Evolutionary conservation across 495 filamentous ascomycete species (phyloP).

Genomic region (Annulohypoxylon moriforme): DNA sequence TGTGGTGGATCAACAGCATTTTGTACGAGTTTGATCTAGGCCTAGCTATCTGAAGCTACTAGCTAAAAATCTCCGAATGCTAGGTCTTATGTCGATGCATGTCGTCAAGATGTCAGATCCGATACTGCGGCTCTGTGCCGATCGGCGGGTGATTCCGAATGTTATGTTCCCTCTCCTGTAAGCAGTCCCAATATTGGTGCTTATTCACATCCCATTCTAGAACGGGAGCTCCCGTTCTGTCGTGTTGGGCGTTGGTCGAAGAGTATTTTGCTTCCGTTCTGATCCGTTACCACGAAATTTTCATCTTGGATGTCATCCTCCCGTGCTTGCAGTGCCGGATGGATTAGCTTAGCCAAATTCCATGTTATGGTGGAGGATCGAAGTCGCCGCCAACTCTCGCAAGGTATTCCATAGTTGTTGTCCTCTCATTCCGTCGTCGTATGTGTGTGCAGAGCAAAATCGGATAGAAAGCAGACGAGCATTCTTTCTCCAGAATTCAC

Average conservation of each 20-base stretch:
- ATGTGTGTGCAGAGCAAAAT: not conserved
- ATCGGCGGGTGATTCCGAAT: not conserved
- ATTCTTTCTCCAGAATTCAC: not conserved
- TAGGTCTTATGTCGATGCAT: not conserved
- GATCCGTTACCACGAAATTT: not conserved
- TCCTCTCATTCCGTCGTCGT: not conserved
- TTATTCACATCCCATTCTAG: not conserved
- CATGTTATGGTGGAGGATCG: not conserved
- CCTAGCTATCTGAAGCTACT: not conserved
- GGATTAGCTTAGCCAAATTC: not conserved
- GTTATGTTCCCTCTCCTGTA: not conserved
- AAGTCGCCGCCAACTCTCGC: not conserved
- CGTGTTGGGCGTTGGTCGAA: not conserved
- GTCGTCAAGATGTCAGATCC: not conserved
- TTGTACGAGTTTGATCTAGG: not conserved
- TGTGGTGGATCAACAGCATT: not conserved
- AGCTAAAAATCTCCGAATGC: not conserved
- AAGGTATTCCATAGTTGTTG: not conserved
- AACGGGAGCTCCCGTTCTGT: not conserved
- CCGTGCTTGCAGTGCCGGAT: not conserved
- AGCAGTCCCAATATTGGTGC: not conserved
- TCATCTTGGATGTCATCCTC: not conserved
- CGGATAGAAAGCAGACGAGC: not conserved
- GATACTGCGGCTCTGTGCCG: not conserved
- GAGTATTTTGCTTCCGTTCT: not conserved